A percentile compares a stretch with the other conserved stretches of the same genome.
Conservation (phyloP, 352 stramenopile species). For the Elongisporangium prolatum region DNA sequence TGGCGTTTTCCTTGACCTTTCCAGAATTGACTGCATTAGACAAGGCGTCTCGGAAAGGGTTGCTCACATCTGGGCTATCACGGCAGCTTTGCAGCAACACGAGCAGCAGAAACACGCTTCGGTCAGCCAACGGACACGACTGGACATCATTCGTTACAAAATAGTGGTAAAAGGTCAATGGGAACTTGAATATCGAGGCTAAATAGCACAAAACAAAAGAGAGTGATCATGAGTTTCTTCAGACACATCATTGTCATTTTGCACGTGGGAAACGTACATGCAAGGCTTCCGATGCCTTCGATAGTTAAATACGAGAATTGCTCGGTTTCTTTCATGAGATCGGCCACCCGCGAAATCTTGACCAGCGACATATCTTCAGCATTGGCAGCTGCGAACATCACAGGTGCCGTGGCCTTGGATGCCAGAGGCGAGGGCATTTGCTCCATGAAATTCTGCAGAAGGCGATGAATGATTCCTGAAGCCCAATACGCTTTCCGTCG, state of each 20-base stretch:
- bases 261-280: conserved; percentile 30
- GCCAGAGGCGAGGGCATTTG: conserved; percentile 28
- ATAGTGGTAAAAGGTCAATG: conserved; percentile 59
- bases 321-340: conserved; percentile 39
- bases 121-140: conserved; percentile 56
- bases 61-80: conserved; percentile 35
- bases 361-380: conserved; percentile 52
- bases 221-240: background rate
- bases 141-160: conserved; percentile 51
- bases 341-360: conserved; percentile 43
- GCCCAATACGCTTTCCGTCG: conserved; percentile 48
- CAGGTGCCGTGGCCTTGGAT: conserved; percentile 26
- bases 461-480: conserved; percentile 35
- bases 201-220: background rate
- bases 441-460: conserved; percentile 64
- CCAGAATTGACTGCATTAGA: conserved; percentile 24
- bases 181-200: conserved; percentile 66
- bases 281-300: conserved; percentile 55
- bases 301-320: conserved; percentile 69
- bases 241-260: background rate
- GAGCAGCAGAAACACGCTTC: conserved; percentile 59
- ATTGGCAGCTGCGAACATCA: conserved; percentile 34
- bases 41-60: conserved; percentile 61
- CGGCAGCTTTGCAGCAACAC: conserved; percentile 68
- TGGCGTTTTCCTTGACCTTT: conserved; percentile 16